Evolutionary conservation across 1,284 basidiomycete species (phyloP).

Genomic region (Schizopora paradoxa): DNA sequence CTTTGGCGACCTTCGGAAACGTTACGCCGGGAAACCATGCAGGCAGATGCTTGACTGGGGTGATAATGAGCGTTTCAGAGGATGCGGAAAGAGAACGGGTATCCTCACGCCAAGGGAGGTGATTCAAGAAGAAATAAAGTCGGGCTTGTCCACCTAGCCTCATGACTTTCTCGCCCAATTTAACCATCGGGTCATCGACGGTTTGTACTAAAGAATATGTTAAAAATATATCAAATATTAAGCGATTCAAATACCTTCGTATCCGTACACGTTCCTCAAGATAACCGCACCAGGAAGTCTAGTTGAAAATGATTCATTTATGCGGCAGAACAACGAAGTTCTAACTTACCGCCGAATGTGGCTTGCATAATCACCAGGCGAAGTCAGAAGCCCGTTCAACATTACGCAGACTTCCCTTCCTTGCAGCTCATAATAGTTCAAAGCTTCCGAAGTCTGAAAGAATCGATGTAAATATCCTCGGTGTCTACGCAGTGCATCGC

Average conservation of each 20-base stretch:
- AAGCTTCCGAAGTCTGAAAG: constrained; percentile 1
- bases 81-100: background rate
- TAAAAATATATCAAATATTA: no score
- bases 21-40: constrained; percentile 13
- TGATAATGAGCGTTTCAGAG: background rate
- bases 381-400: background rate
- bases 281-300: constrained; percentile 8
- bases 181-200: background rate
- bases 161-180: background rate
- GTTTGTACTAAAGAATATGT: no score
- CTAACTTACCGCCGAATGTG: background rate
- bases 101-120: background rate
- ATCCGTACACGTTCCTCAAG: constrained; percentile 9
- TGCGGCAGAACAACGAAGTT: background rate
- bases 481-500: constrained; percentile 3
- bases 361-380: background rate
- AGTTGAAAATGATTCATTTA: background rate
- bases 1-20: constrained; percentile 1
- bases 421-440: constrained; percentile 1
- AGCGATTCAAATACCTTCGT: background rate
- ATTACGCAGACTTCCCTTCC: background rate
- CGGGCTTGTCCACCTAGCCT: background rate
- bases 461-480: constrained; percentile 6
- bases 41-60: constrained; percentile 9
- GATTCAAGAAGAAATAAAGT: background rate